Base-by-base conservation (phyloP, 148 eudicot species). In the Rhododendron henanense region DNA sequence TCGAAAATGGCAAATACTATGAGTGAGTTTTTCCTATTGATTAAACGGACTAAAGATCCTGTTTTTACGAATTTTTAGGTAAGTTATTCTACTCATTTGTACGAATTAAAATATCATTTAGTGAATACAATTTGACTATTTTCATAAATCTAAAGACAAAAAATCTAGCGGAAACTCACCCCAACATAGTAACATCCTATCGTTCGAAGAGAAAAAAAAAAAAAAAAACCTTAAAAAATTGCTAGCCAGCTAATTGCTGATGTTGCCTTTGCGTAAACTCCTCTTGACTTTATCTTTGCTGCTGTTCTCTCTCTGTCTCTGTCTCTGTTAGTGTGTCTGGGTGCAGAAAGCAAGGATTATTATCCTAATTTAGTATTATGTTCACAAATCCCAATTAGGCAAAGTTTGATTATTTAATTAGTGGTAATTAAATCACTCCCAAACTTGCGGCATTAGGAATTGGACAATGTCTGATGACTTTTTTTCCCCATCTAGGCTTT, bases 361-460 rank as follows among this genome's bases (percentile, higher is more conserved):
- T 39, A 18, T 37, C 37, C 16, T 73, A 28, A 28, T 73, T 31
- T 73, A 31, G 74, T 10, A 67, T 28, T 67, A 10, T 0, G 35
- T 25, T 33, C 13, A 33, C 76, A 71, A 33, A 71, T 76, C 79
- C 79, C 79, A 41, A 76, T 33, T 19, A 33, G 37, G 16, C 6
- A 71, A 39, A 71, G 19, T 71, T 14, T 33, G 41, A 71, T 71
- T 67, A 15, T 67, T 31, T 71, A 71, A 71, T 71, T 5, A 71
- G 19, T 31, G 33, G 19, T 13, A 71, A 13, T 31, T 71, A 31
- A 31, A 71, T 71, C 35, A 14, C 7, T 35, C 76, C 71, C 74
- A 31, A 71, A 71, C 76, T 71, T 71, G 76, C 76, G 76, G 76
- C 76, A 71, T 71, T 33, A 71, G 76, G 76, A 19, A 71, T 71